Conservation (phyloP, 768 basidiomycete species). For the Phallus indusiatus region DNA sequence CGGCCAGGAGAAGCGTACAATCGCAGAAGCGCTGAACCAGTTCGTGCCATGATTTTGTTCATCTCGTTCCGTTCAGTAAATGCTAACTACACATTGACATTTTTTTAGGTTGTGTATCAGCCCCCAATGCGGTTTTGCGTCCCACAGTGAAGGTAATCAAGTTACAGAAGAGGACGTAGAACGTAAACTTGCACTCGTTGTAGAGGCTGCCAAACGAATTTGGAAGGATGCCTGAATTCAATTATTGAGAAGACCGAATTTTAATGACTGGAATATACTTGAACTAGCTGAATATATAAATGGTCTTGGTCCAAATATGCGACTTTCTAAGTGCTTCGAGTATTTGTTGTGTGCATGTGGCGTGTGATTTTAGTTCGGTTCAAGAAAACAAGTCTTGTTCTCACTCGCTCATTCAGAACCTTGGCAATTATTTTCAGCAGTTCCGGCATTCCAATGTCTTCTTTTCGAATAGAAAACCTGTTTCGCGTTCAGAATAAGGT, state of each 20-base stretch:
- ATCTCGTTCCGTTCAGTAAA: background rate
- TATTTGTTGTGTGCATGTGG: too few species aligned
- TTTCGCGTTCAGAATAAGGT: conserved; percentile 42
- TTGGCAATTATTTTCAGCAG: background rate
- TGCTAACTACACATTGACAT: background rate
- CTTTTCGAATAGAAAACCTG: conserved; percentile 26
- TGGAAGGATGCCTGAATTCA: conserved; percentile 23
- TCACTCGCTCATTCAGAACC: too few species aligned
- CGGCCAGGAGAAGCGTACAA: conserved; percentile 35
- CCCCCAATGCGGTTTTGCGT: conserved; percentile 58
- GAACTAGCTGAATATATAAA: too few species aligned
- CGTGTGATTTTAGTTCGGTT: too few species aligned
- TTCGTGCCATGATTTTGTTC: conserved; percentile 16
- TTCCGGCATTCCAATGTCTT: conserved; percentile 23
- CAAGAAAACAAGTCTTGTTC: too few species aligned
- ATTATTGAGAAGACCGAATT: background rate
- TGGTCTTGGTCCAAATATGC: too few species aligned
- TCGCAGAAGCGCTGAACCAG: conserved; percentile 44
- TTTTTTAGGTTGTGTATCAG: conserved; percentile 40
- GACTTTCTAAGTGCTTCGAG: too few species aligned
- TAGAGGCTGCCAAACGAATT: conserved; percentile 36
- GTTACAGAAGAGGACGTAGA: conserved; percentile 40
- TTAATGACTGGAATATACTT: too few species aligned
- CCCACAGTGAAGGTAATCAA: conserved; percentile 48
- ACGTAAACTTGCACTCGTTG: conserved; percentile 37